phyloP scores from a whole-genome alignment of 495 filamentous ascomycete genomes.

The Cenococcum geophilum region DNA sequence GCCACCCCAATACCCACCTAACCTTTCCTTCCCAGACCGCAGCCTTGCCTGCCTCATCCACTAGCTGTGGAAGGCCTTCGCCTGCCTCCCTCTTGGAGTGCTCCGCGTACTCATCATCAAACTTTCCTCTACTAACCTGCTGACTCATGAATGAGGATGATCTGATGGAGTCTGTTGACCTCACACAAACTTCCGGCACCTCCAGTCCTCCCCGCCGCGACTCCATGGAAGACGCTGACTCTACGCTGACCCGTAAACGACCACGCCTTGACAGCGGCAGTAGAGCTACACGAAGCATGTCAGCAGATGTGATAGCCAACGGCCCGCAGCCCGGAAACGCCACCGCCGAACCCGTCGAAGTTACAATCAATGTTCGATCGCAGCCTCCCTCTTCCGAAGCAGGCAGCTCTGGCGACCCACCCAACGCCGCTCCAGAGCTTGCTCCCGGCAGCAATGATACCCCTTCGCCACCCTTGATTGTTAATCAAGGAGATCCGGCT shows the following conservation, averaged over 20 bases:
- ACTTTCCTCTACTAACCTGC: neutral
- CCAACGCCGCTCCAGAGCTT: constrained; percentile 4
- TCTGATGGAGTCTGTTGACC: constrained; percentile 26
- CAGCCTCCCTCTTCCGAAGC: constrained; percentile 35
- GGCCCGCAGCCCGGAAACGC: constrained; percentile 29
- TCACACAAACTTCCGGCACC: constrained; percentile 19
- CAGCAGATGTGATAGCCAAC: constrained; percentile 27
- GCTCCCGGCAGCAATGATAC: constrained; percentile 1
- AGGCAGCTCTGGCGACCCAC: constrained; percentile 15
- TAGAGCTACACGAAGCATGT: constrained; percentile 44
- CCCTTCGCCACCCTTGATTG: constrained; percentile 20
- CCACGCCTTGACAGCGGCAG: constrained; percentile 57
- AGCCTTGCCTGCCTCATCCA: constrained; percentile 5
- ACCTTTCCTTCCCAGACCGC: neutral
- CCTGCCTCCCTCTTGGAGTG: neutral
- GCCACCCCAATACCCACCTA: neutral
- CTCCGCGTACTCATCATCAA: neutral
- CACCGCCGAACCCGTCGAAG: constrained; percentile 38
- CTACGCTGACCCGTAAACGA: constrained; percentile 54
- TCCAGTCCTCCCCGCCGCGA: constrained; percentile 39
- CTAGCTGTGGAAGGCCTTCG: neutral
- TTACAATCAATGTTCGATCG: constrained; percentile 53
- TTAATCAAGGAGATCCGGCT: constrained; percentile 13
- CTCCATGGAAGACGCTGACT: constrained; percentile 53
- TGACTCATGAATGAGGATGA: constrained; percentile 20